Base-by-base conservation (phyloP, 176 grass and related monocot genomes). In the Leersia perrieri region DNA sequence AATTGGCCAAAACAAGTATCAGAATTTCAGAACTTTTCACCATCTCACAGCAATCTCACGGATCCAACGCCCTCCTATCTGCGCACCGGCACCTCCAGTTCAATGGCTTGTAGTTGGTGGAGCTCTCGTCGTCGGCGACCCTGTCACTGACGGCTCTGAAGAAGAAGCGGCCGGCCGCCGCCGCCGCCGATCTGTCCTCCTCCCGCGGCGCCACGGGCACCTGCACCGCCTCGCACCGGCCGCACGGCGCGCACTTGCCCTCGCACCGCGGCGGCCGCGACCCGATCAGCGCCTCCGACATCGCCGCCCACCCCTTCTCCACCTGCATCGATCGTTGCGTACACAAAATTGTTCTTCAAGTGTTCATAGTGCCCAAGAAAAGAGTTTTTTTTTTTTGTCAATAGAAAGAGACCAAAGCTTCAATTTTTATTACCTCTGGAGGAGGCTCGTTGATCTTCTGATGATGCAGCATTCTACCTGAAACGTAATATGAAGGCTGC, bases 61-160 rank as follows among this genome's bases (percentile, higher is more conserved):
- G 93, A 14, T 79, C 77, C 55, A 91, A 42, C 33, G 83, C 73
- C 20, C 78, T 66, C 53, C 78, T 35, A 33, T 86, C 82, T 9
- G 85, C 93, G 71, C 93, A 97, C 72, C 85, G 53, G 88, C 93
- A 97, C 76, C 75, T 97, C 93, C 93, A 97, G 81, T 85, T 97
- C 51, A 97, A 53, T 14, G 93, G 93, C 76, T 97, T 97, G 90
- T 97, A 97, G 74, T 93, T 81, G 63, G 89, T 71, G 74, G 34
- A 86, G 42, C 74, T 80, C 78, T 97, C 90, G 23, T 86, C 84
- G 73, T 20, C 39, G 13, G 79, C 75, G 72, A 8, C 40, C 9
- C 32, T 64, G 13, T 32, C 75, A 31, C 65, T 68, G 45, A 18
- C 38, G 42, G 23, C 42, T 3, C 53, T 47, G 60, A 47, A 51